phyloP scores from a whole-genome alignment of 345 rosid genomes.

The Rhodamnia argentea region DNA sequence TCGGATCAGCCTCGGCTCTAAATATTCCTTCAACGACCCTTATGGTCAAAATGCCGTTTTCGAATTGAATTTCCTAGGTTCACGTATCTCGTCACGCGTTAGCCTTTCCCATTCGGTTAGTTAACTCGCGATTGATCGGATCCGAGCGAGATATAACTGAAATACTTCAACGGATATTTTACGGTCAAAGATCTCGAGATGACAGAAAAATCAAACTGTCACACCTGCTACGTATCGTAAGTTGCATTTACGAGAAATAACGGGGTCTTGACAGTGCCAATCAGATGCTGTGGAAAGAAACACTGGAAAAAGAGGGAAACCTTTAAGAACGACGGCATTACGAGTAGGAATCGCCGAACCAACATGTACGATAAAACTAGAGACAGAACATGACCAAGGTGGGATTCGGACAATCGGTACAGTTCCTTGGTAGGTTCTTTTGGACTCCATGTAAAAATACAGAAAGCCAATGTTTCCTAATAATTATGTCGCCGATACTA shows the following conservation, averaged over 20 bases:
- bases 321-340: neutral
- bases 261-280: slow-evolving; percentile 23
- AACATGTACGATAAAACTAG: neutral
- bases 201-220: no score
- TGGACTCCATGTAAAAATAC: slow-evolving; percentile 15
- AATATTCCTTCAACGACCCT: no score
- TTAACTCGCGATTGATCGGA: no score
- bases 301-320: slow-evolving; percentile 17
- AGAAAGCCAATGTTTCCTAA: neutral
- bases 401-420: slow-evolving; percentile 29
- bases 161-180: no score
- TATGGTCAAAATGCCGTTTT: no score
- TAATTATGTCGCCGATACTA: neutral
- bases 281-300: slow-evolving; percentile 48
- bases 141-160: no score
- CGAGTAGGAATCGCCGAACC: neutral
- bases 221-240: slow-evolving; percentile 62
- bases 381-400: slow-evolving; percentile 20
- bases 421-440: slow-evolving; percentile 20
- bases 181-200: no score
- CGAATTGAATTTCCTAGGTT: no score
- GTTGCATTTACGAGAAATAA: slow-evolving; percentile 42
- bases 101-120: no score
- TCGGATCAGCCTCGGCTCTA: no score
- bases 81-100: no score